A percentile compares a stretch with the other conserved stretches of the same genome.
These are phyloP conservation scores for Ganoderma sinense DNA, from an alignment of 1,284 basidiomycete genomes.

Conservation along the genomic window DNA sequence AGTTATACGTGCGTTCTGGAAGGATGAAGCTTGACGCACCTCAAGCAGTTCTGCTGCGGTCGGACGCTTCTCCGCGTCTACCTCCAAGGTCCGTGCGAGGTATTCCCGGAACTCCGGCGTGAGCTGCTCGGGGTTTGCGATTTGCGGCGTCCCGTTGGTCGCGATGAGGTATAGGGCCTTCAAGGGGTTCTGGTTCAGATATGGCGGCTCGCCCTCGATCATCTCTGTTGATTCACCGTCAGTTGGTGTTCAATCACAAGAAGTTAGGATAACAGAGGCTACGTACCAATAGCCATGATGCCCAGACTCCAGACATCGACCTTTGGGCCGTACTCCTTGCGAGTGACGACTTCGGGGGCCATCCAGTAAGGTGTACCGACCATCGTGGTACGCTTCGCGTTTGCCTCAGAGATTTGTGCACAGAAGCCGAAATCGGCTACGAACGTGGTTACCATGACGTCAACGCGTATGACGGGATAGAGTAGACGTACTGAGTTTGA, in stretches of 20 bases:
- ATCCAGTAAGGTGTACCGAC: slow-evolving; percentile 99
- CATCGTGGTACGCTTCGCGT: slow-evolving; percentile 99
- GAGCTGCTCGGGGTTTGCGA: slow-evolving; percentile 94
- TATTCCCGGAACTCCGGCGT: slow-evolving; percentile 92
- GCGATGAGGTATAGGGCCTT: slow-evolving; percentile 97
- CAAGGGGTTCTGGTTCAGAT: slow-evolving; percentile 96
- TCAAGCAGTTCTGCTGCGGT: slow-evolving; percentile 85
- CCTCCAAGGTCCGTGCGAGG: slow-evolving; percentile 89
- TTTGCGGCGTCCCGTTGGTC: slow-evolving; percentile 97
- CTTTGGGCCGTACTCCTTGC: slow-evolving; percentile 98
- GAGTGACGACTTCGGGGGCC: slow-evolving; percentile 98
- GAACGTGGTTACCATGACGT: slow-evolving; percentile 14
- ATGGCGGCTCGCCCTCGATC: slow-evolving; percentile 99
- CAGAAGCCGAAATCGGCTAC: slow-evolving; percentile 99
- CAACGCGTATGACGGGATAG: no score
- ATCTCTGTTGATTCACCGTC: slow-evolving; percentile 70
- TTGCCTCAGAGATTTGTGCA: slow-evolving; percentile 93
- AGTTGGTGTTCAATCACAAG: slow-evolving; percentile 20
- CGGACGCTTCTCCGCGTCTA: slow-evolving; percentile 93
- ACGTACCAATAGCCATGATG: slow-evolving; percentile 97
- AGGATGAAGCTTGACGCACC: slow-evolving; percentile 46
- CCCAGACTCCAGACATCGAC: slow-evolving; percentile 99
- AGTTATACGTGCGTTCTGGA: background rate
- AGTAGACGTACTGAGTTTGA: slow-evolving; percentile 89
- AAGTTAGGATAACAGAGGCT: background rate